phyloP scores from a whole-genome alignment of 345 rosid species.

The Carallia brachiata region DNA sequence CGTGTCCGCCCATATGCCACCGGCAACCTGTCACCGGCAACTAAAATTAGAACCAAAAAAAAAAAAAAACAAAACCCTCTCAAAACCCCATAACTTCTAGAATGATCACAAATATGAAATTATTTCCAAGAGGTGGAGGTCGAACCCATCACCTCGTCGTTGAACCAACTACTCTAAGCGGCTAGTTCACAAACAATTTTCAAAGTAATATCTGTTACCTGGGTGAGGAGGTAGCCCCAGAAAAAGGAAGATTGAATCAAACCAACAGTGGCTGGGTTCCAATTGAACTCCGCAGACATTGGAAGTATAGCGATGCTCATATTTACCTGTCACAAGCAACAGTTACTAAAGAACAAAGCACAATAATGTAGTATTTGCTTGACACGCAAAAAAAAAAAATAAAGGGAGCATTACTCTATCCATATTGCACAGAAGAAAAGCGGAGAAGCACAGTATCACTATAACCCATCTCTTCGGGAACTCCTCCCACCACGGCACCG shows the following conservation, averaged over 20 bases:
- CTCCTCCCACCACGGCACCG: constrained; percentile 76
- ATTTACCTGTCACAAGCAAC: constrained; percentile 64
- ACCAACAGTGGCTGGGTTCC: constrained; percentile 89
- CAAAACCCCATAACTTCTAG: background rate
- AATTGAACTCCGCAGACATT: constrained; percentile 88
- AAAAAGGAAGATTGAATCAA: constrained; percentile 91
- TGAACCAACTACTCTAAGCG: too few relatives aligned
- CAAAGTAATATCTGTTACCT: constrained; percentile 32
- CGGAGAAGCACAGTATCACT: constrained; percentile 76
- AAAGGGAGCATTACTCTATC: constrained; percentile 57
- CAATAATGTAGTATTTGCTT: too few relatives aligned
- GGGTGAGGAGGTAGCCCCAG: constrained; percentile 98
- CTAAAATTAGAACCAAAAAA: constrained; percentile 5
- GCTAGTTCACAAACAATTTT: too few relatives aligned
- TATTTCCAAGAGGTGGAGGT: too few relatives aligned
- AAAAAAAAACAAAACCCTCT: background rate
- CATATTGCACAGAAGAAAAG: constrained; percentile 91
- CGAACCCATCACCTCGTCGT: too few relatives aligned
- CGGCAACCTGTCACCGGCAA: constrained; percentile 62
- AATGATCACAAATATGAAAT: background rate
- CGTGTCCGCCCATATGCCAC: constrained; percentile 95
- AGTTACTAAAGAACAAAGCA: background rate
- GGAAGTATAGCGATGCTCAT: constrained; percentile 99
- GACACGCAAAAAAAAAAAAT: background rate
- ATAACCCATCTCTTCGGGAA: constrained; percentile 92